Evolutionary conservation across 2,329 filamentous ascomycete species (phyloP), one percentile per base, ranked within the genome.

Genomic region (Alternaria sp.): DNA sequence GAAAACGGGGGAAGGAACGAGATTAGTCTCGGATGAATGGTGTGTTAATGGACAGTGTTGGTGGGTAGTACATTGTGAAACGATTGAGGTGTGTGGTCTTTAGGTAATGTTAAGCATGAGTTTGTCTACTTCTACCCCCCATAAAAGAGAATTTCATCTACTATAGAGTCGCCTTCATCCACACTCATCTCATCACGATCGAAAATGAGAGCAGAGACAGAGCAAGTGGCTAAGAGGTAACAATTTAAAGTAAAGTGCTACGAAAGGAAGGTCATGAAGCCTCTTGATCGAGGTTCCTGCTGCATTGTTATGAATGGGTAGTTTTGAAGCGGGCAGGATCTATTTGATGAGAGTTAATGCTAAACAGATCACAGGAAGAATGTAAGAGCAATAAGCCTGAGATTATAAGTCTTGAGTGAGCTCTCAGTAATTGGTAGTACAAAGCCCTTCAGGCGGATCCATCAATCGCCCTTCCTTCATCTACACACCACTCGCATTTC

Each of bases 401-500:
- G 14, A 24, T 5, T 6, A 14, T 24, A 14, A 21, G 37, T 24
- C 37, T 40, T 24, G 11, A 5, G 11, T 3, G 11, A 8, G 11
- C 21, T 24, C 6, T 14, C 21, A 14, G 37, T 24, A 40, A 13
- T 26, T 1, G 8, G 3, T 13, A 1, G 8, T 4, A 1, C 5
- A 9, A 4, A 17, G 11, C 21, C n/a, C 21, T 13, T 34, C 8
- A 13, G 13, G 34, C 11, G 21, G 31, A 21, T 48, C 0, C 9
- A 10, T 9, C 7, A 11, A 8, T 9, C 29, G 1, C 29, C 14
- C 5, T 48, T 26, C 44, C 11, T 26, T 11, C 21, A 21, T 34
- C 44, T 48, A 48, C 31, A 24, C 21, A 7, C 14, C 44, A 53
- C 68, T 66, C 29, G 56, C 71, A 58, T 74, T 68, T 28, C 55